Base-by-base conservation (phyloP, 78 protist genomes). In the Fonticula alba region DNA sequence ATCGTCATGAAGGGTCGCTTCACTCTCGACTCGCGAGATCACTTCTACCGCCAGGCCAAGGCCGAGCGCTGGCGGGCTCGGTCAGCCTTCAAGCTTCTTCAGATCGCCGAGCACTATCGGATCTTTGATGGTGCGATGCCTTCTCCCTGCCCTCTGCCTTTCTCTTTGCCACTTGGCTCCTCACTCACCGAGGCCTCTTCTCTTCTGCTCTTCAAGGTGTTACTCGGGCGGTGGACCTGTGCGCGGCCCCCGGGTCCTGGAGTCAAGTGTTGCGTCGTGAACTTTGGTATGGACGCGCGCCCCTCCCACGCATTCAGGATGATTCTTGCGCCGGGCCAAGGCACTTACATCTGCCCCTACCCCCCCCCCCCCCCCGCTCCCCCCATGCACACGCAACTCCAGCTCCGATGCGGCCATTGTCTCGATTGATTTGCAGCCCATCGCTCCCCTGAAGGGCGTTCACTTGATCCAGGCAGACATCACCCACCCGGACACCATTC, bases 241-340 rank as follows among this genome's bases (percentile, higher is more conserved):
- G 99, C 64, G 95, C 98, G 0, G 98, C 98, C 11, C 99, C 99
- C 0, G 99, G 96, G 4, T 59, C 73, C 40, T 87, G 94, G 96
- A 67, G 73, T 20, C 96, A 91, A 40, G 92, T 86, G 27, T 71
- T 89, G 7, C n/a, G 75, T 2, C 20, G 66, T 53, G 37, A 63
- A 26, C 75, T 72, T n/a, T n/a, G n/a, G n/a, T n/a, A n/a, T n/a
- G n/a, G n/a, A 15, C 20, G 5, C 46, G 5, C 46, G 46, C 20
- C 20, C 46, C 46, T 40, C 46, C 46, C 46, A 10, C 46, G n/a
- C n/a, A n/a, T n/a, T n/a, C n/a, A n/a, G n/a, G n/a, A n/a, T n/a
- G n/a, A n/a, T n/a, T n/a, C n/a, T n/a, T n/a, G n/a, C n/a, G n/a
- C n/a, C n/a, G n/a, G n/a, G n/a, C n/a, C n/a, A n/a, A n/a, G n/a